Conservation (phyloP, 2,329 filamentous ascomycete species). For the Trichoderma gracile region DNA sequence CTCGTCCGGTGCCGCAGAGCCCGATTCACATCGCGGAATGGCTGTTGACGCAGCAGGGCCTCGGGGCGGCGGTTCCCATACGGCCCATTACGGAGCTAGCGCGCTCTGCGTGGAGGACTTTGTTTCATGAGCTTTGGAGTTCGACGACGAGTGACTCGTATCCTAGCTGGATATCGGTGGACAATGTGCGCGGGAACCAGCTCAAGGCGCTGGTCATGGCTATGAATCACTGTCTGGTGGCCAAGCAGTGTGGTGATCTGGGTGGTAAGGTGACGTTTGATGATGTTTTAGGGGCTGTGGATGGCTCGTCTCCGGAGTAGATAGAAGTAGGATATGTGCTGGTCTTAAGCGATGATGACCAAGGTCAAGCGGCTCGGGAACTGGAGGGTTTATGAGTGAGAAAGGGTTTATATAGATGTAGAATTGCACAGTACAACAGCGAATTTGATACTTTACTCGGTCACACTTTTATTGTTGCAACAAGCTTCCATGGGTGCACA, state of each 20-base stretch:
- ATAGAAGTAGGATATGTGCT: too few relatives aligned
- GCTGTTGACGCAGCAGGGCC: slow-evolving; percentile 31
- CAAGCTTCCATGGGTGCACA: too few relatives aligned
- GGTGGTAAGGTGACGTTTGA: slow-evolving; percentile 28
- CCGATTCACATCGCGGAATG: slow-evolving; percentile 34
- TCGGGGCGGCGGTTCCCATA: slow-evolving; percentile 4
- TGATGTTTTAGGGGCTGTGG: too few relatives aligned
- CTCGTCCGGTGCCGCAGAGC: slow-evolving; percentile 25
- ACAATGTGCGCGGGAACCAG: slow-evolving; percentile 33
- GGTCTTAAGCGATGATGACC: too few relatives aligned
- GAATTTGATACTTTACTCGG: too few relatives aligned
- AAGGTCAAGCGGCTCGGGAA: too few relatives aligned
- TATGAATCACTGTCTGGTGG: slow-evolving; percentile 38
- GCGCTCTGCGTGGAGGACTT: slow-evolving; percentile 28
- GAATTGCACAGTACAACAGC: too few relatives aligned
- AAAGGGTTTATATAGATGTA: too few relatives aligned
- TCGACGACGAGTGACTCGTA: slow-evolving; percentile 31
- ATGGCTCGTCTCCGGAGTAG: too few relatives aligned
- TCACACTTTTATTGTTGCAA: too few relatives aligned
- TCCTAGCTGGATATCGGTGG: slow-evolving; percentile 40
- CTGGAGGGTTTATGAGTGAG: too few relatives aligned
- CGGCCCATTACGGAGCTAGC: slow-evolving; percentile 27
- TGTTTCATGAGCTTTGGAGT: slow-evolving; percentile 34
- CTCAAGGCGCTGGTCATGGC: slow-evolving; percentile 33
- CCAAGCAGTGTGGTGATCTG: slow-evolving; percentile 32